Base-by-base conservation (phyloP, 192 early-diverging fungal species). In the Pilaira anomala region DNA sequence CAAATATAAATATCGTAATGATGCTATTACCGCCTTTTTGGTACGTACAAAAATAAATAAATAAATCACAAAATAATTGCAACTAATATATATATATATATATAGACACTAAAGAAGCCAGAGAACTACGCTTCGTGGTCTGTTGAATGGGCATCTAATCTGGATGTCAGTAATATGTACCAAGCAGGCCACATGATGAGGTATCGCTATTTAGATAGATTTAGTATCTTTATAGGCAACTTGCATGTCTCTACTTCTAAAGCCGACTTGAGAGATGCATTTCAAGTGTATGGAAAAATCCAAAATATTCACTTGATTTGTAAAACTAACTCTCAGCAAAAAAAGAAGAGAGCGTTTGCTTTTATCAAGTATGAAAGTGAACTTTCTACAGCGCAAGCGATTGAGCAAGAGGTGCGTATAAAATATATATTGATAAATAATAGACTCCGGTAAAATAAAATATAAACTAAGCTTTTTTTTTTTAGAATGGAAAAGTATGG, bases 1-100 rank as follows among this genome's bases (percentile, higher is more conserved):
- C 12, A 88, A 89, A 67, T 92, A 80, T 28, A 66, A 78, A 12
- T 89, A 83, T 59, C 67, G 90, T 3, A 86, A 89, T 53, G 90
- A 90, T 65, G 90, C 88, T 19, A 87, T 89, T 42, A 75, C 72
- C 19, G 87, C 89, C 3, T 87, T 74, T 57, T 42, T 83, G 67
- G 86, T 84, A 71, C 29, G 65, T 51, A 3, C 16, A 41, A 24
- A 25, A 25, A 28, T 18, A 45, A 36, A 3, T 8, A 39, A 14
- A 24, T n/a, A n/a, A n/a, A n/a, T n/a, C n/a, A n/a, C n/a, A n/a
- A n/a, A n/a, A n/a, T n/a, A 12, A 26, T 28, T n/a, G 39, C 55
- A 33, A 21, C 6, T 5, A n/a, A 24, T 49, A 0, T 21, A 50
- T 41, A 44, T 26, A 30, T 50, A 14, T 36, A 33, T 26, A 54